Evolutionary conservation across 1,139 yeast species (phyloP).

Genomic region (Kurtzmaniella natalensis): DNA sequence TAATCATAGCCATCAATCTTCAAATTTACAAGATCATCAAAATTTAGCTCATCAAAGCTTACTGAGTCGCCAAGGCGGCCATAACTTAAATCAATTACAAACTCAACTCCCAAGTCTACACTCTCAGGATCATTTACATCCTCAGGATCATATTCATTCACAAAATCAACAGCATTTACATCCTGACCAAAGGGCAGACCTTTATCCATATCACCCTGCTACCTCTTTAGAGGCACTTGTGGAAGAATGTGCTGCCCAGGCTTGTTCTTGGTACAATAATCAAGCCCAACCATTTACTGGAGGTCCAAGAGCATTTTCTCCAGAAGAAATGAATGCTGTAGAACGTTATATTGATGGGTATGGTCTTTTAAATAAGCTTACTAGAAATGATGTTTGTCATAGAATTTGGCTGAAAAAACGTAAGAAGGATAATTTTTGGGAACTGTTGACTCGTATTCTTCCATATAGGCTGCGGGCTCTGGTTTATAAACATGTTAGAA

Average conservation of each 20-base stretch:
- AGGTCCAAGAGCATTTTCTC: constrained; percentile 49
- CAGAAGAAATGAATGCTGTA: constrained; percentile 64
- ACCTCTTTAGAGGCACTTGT: constrained; percentile 30
- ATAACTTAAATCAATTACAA: too few relatives aligned
- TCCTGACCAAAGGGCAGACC: not conserved
- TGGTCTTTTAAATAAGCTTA: constrained; percentile 55
- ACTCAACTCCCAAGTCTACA: not conserved
- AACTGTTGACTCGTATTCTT: constrained; percentile 64
- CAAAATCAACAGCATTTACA: constrained; percentile 3
- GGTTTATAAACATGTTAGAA: constrained; percentile 84
- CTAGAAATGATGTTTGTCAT: constrained; percentile 66
- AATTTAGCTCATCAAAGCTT: too few relatives aligned
- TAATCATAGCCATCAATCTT: not conserved
- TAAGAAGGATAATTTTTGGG: constrained; percentile 88
- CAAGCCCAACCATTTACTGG: constrained; percentile 23
- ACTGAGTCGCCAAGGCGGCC: too few relatives aligned
- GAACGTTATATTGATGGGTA: constrained; percentile 70
- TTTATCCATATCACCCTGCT: constrained; percentile 20
- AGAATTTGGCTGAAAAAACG: constrained; percentile 87
- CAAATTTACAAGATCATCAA: too few relatives aligned
- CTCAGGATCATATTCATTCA: not conserved
- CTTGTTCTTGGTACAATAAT: constrained; percentile 35
- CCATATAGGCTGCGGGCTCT: constrained; percentile 86
- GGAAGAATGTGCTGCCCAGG: constrained; percentile 33
- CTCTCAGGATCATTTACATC: not conserved